A percentile compares a stretch with the other conserved stretches of the same genome.
phyloP scores from a whole-genome alignment of 2,329 filamentous ascomycete species.

The Pseudocercospora crystallina region DNA sequence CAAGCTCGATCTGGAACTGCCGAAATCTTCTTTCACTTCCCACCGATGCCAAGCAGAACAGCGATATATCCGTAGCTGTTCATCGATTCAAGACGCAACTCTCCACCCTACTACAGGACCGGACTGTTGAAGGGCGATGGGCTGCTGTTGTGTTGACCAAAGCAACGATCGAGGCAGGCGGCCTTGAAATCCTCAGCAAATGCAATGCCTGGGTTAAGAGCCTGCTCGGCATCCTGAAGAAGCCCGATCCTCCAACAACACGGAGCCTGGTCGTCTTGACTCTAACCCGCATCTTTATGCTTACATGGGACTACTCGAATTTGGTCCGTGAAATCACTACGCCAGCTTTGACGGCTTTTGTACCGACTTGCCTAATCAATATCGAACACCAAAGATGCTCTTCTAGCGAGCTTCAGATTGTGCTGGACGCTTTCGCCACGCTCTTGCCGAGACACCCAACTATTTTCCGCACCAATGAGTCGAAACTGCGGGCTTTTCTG shows the following conservation, averaged over 20 bases:
- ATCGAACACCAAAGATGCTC: constrained; percentile 41
- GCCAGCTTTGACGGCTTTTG: constrained; percentile 72
- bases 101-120: constrained; percentile 74
- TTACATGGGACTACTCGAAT: constrained; percentile 79
- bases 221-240: constrained; percentile 75
- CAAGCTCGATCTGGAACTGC: constrained; percentile 55
- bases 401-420: constrained; percentile 54
- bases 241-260: constrained; percentile 70
- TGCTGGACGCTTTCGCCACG: constrained; percentile 69
- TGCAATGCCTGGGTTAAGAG: constrained; percentile 74
- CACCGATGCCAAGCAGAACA: constrained; percentile 56
- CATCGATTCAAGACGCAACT: constrained; percentile 81
- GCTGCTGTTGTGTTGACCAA: constrained; percentile 77
- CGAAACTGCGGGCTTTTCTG: constrained; percentile 54
- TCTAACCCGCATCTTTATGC: constrained; percentile 77
- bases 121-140: constrained; percentile 72
- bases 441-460: constrained; percentile 80
- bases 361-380: constrained; percentile 70
- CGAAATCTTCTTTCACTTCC: constrained; percentile 62
- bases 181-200: constrained; percentile 75
- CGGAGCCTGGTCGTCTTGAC: constrained; percentile 77
- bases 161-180: constrained; percentile 75
- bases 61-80: constrained; percentile 67
- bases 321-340: constrained; percentile 85
- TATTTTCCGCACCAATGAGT: constrained; percentile 73